These are phyloP conservation scores for Elsinoe australis DNA, from an alignment of 2,329 filamentous ascomycete genomes.

Conservation along the genomic window DNA sequence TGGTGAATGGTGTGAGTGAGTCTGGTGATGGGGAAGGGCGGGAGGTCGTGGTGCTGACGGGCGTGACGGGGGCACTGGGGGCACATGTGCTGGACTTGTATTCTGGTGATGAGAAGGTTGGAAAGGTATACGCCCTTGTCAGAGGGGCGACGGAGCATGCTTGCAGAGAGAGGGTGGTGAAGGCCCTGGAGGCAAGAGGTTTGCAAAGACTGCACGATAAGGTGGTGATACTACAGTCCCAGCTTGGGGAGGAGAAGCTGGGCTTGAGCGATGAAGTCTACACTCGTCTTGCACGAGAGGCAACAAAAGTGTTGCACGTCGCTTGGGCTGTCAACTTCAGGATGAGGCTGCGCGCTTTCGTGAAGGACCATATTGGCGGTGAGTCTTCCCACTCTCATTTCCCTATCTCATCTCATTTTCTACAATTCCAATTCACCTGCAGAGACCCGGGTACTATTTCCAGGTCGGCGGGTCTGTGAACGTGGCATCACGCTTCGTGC, in stretches of 20 bases:
- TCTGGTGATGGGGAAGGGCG: constrained; percentile 15
- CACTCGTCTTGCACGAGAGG: constrained; percentile 34
- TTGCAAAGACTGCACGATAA: constrained; percentile 31
- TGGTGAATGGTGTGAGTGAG: too few relatives aligned
- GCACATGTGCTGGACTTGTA: constrained; percentile 45
- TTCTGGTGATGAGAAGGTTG: constrained; percentile 32
- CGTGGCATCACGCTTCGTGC: too few relatives aligned
- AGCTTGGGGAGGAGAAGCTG: constrained; percentile 42
- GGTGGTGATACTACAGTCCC: constrained; percentile 42
- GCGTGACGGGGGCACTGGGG: constrained; percentile 46
- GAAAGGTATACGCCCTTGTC: constrained; percentile 50
- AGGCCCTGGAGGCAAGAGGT: constrained; percentile 37
- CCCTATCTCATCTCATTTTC: background rate
- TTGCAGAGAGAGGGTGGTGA: constrained; percentile 38
- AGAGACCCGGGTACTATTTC: too few relatives aligned
- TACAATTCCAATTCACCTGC: constrained; percentile 1
- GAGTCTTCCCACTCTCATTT: constrained; percentile 11
- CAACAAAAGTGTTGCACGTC: constrained; percentile 52
- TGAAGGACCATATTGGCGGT: constrained; percentile 45
- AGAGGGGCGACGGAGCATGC: constrained; percentile 40
- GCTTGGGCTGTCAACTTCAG: constrained; percentile 62
- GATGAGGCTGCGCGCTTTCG: constrained; percentile 49
- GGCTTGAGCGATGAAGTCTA: constrained; percentile 42
- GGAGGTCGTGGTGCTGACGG: constrained; percentile 38
- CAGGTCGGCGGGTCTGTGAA: too few relatives aligned